Base-by-base conservation (phyloP, 768 basidiomycete species). In the Psilocybe azurescens region DNA sequence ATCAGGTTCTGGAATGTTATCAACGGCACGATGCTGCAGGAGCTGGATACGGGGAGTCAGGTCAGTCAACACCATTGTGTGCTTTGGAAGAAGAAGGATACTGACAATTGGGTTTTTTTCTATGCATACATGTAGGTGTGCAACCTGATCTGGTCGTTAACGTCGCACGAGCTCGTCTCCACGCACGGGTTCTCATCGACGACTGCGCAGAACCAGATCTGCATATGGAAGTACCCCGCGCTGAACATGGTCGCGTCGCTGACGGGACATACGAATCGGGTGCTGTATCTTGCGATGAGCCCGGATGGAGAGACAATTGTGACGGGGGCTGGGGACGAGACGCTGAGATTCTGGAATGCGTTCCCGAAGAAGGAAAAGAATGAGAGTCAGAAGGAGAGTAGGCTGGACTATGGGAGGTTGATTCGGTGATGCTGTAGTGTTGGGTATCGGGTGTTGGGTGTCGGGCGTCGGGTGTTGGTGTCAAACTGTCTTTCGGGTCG, bases 241-340 rank as follows among this genome's bases (percentile, higher is more conserved):
- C 83, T 98, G 73, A 89, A 91, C 64, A 97, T 97, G 86, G 96
- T 99, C 6, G 97, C 95, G 0, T 94, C 93, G 6, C 81, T 99
- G 7, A 93, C 94, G 0, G 97, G 97, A 7, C 97, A 99, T 72
- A 94, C 95, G 0, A 93, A 92, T 73, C 92, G 97, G 51, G 97
- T 99, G 16, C 80, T 98, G 33, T 97, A 97, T 73, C 88, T 98
- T n/a, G 96, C 96, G 3, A 95, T 96, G 93, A 93, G 90, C 70
- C 96, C 96, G 0, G 96, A 97, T 67, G 95, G 96, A 16, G 94
- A 97, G 78, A 99, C 96, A 0, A 98, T 99, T 64, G 97, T 98
- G 29, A 99, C 96, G 0, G 97, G 97, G 14, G 97, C 97, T 0
- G 97, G 97, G 0, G 97, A 99, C 74, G 97, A 99, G 78, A 99